A percentile compares a stretch with the other conserved stretches of the same genome.
phyloP scores from a whole-genome alignment of 306 rosid genomes.

The Castanospermum australe region DNA sequence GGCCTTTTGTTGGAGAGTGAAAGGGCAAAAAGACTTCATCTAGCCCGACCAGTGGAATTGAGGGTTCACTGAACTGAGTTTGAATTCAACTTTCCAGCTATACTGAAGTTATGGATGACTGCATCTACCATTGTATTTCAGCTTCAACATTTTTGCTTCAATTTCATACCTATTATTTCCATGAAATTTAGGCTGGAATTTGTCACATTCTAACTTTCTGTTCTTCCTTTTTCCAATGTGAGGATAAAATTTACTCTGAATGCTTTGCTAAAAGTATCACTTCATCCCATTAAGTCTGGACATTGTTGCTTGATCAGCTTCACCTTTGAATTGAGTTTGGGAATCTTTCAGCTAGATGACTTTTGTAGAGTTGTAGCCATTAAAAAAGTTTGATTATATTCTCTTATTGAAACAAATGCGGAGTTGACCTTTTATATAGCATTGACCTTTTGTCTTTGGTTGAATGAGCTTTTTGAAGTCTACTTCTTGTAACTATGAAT shows the following conservation, averaged over 20 bases:
- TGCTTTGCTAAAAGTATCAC: not conserved
- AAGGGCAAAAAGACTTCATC: not conserved
- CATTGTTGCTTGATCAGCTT: slow-evolving; percentile 3
- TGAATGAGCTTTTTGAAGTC: not conserved
- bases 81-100: not conserved
- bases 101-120: not conserved
- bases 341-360: not conserved
- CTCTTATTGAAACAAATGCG: not conserved
- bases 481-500: not conserved
- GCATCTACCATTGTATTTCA: not conserved
- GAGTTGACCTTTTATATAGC: not conserved
- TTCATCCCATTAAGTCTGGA: not conserved
- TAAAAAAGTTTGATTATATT: not conserved
- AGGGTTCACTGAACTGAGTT: not conserved
- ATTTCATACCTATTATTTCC: not conserved
- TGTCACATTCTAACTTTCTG: not conserved
- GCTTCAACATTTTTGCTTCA: not conserved
- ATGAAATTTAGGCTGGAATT: not conserved
- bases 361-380: not conserved
- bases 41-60: not conserved
- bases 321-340: slow-evolving; percentile 2
- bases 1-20: not conserved
- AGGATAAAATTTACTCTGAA: not conserved
- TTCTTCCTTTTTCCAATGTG: not conserved
- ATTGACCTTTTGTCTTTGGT: not conserved